phyloP scores from a whole-genome alignment of 441 rosid species.

The Codiaeum variegatum region DNA sequence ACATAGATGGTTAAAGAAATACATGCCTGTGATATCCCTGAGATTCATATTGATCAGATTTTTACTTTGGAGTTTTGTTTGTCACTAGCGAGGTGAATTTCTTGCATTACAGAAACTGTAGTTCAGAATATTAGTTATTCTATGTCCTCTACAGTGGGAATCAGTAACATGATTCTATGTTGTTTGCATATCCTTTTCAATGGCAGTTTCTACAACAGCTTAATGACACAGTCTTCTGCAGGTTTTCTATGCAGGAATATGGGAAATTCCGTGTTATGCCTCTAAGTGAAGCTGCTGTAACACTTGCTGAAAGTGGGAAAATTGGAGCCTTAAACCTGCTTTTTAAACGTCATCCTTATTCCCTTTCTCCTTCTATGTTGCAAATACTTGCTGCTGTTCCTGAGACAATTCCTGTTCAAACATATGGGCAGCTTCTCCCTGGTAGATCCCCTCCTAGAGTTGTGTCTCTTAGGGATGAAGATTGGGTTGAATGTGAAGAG shows the following conservation, averaged over 20 bases:
- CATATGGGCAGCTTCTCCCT: constrained; percentile 90
- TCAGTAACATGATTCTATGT: not conserved
- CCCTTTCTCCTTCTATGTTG: constrained; percentile 61
- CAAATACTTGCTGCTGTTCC: constrained; percentile 80
- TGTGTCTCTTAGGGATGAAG: constrained; percentile 82
- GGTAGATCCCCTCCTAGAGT: constrained; percentile 68
- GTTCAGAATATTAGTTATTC: not conserved
- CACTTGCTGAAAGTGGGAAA: constrained; percentile 92
- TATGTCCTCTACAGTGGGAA: not conserved
- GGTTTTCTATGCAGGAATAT: constrained; percentile 91
- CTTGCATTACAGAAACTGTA: not conserved
- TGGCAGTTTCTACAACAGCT: constrained; percentile 31
- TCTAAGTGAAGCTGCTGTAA: constrained; percentile 59
- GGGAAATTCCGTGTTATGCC: constrained; percentile 70
- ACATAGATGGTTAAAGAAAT: not conserved
- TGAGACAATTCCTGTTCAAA: constrained; percentile 86
- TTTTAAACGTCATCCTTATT: constrained; percentile 95
- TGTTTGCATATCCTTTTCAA: not conserved
- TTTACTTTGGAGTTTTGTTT: not conserved
- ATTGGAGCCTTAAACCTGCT: constrained; percentile 90
- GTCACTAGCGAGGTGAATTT: not conserved
- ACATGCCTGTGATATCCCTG: not conserved
- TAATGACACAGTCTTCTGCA: constrained; percentile 54
- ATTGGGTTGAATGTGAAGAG: constrained; percentile 96
- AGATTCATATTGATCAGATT: not conserved